Base-by-base conservation (phyloP, 164 flowering plant species). In the grape (Vitis vinifera) region DNA sequence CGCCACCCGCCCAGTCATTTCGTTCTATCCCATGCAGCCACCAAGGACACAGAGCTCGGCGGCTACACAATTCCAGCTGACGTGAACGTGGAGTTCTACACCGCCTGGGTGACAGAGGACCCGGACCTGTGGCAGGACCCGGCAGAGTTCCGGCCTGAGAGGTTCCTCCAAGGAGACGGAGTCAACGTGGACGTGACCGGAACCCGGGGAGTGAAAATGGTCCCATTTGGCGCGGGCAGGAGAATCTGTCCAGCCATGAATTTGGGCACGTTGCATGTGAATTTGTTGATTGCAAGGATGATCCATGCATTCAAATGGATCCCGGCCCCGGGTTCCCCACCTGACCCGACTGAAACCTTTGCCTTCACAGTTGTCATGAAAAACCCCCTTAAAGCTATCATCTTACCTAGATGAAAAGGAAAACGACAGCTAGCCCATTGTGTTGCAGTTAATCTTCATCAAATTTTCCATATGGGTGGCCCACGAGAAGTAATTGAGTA, bases 351-450 rank as follows among this genome's bases (percentile, higher is more conserved):
- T 0, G 99, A 92, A 83, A 89, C 94, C 0, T 94, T 83, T 72
- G 98, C 97, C 16, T 91, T 91, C 44, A 92, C 99, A 15, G 88
- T 94, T 16, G 92, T 92, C 14, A 92, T 94, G 99, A 94, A 92
- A 82, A 80, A 89, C 50, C 86, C 98, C 37, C 91, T 94, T 60
- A 86, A 86, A 70, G 97, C 97, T 2, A 71, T 79, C 7, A 85
- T 92, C 57, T 63, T 87, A 76, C 92, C 96, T 8, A 81, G 98
- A 80, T 72, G 71, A 62, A 62, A 51, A 53, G 1, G 9, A 9
- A 27, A 63, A 49, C 30, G 1, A 52, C 27, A 37, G 64, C 9
- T 55, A 10, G 49, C 14, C n/a, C 51, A 44, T 56, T 56, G 27
- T 23, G 2, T 23, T 23, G 27, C 27, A 23, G 44, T 37, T 37